Evolutionary conservation across 2,329 filamentous ascomycete species (phyloP).

Genomic region (Coniochaeta ligniaria): DNA sequence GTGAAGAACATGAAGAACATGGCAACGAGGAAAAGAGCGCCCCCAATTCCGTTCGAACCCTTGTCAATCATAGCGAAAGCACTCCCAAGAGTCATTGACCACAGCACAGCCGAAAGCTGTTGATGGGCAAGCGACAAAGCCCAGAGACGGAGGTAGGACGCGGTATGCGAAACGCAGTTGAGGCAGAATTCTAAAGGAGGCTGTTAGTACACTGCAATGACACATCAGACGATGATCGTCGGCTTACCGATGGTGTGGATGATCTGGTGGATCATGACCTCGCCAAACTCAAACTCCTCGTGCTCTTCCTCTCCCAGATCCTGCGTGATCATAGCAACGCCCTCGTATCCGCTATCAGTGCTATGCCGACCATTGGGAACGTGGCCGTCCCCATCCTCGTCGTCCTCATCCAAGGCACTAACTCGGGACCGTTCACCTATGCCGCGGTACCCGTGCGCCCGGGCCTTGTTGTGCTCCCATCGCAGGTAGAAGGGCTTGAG

Average conservation of each 20-base stretch:
- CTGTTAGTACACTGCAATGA: slow-evolving; percentile 18
- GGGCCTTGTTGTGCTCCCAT: slow-evolving; percentile 85
- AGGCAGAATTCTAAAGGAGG: slow-evolving; percentile 76
- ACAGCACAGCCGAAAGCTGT: slow-evolving; percentile 90
- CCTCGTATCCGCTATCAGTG: slow-evolving; percentile 64
- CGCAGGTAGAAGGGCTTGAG: slow-evolving; percentile 94
- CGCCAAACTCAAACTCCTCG: slow-evolving; percentile 94
- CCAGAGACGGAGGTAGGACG: slow-evolving; percentile 97
- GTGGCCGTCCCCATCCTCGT: slow-evolving; percentile 61
- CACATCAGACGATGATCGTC: neutral
- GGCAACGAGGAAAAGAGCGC: slow-evolving; percentile 73
- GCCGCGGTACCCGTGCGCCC: slow-evolving; percentile 83
- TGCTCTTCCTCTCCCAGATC: slow-evolving; percentile 74
- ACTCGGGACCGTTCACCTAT: slow-evolving; percentile 85
- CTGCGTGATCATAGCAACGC: slow-evolving; percentile 81
- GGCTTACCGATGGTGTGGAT: slow-evolving; percentile 92
- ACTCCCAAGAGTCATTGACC: slow-evolving; percentile 87
- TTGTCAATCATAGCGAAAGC: slow-evolving; percentile 45
- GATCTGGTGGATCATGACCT: slow-evolving; percentile 97
- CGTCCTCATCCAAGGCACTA: slow-evolving; percentile 84
- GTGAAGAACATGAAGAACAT: slow-evolving; percentile 88
- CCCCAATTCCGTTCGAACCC: slow-evolving; percentile 51
- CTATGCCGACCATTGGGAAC: slow-evolving; percentile 53
- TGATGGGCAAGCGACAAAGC: slow-evolving; percentile 95
- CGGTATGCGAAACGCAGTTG: slow-evolving; percentile 98